Evolutionary conservation across 352 stramenopile species (phyloP).

Genomic region (Phytophthora europaea): DNA sequence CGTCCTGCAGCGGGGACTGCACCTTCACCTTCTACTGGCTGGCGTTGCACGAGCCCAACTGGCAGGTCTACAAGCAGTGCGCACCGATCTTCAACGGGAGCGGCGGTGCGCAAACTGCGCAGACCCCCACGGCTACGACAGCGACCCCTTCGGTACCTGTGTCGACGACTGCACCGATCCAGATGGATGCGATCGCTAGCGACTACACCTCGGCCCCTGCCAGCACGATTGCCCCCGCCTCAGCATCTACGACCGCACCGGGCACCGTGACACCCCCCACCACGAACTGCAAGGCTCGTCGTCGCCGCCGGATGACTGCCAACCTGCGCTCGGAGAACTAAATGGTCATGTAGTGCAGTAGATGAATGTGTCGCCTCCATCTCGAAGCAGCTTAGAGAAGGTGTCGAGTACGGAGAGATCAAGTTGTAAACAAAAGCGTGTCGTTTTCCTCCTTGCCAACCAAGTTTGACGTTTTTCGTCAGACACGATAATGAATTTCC

Average conservation of each 20-base stretch:
- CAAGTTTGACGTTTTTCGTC: too few species aligned
- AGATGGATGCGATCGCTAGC: slow-evolving; percentile 22
- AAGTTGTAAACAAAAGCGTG: slow-evolving; percentile 2
- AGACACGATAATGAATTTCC: too few species aligned
- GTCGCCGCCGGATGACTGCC: slow-evolving; percentile 34
- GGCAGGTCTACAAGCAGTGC: slow-evolving; percentile 71
- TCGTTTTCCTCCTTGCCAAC: neutral
- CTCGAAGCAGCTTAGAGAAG: slow-evolving; percentile 4
- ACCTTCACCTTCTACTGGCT: slow-evolving; percentile 74
- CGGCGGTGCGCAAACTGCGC: slow-evolving; percentile 18
- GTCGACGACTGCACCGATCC: neutral
- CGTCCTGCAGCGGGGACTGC: slow-evolving; percentile 57
- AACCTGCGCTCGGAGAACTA: slow-evolving; percentile 49
- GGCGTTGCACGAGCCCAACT: slow-evolving; percentile 57
- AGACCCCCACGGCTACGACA: slow-evolving; percentile 13
- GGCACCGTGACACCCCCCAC: slow-evolving; percentile 7
- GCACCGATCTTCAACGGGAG: slow-evolving; percentile 42
- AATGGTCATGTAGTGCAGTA: neutral
- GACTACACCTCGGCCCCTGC: slow-evolving; percentile 20
- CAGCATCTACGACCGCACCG: slow-evolving; percentile 14
- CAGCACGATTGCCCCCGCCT: slow-evolving; percentile 13
- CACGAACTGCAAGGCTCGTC: slow-evolving; percentile 32
- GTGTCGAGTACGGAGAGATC: neutral
- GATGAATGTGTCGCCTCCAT: slow-evolving; percentile 3
- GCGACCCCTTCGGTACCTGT: neutral